A percentile compares a stretch with the other conserved stretches of the same genome.
Evolutionary conservation across 1,284 basidiomycete genomes (phyloP).

Genomic region (Ceratorhiza oryzae-sativae): DNA sequence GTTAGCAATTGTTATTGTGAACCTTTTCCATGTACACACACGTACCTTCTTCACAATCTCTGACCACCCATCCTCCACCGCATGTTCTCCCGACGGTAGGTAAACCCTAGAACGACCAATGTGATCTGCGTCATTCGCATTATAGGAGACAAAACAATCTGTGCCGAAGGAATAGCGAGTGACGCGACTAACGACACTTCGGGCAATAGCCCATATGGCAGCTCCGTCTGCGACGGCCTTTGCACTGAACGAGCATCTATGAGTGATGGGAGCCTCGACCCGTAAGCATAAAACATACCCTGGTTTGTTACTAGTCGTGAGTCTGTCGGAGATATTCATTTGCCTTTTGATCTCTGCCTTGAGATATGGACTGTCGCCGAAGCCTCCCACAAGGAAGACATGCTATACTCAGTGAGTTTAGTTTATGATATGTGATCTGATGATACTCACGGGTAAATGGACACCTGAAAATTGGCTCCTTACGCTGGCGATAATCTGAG

Average conservation of each 20-base stretch:
- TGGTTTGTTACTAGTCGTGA: not conserved
- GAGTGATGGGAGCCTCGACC: not conserved
- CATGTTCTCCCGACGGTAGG: not conserved
- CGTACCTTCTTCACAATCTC: slow-evolving; percentile 13
- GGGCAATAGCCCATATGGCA: not conserved
- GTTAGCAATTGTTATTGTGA: not conserved
- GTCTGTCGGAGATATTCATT: not conserved
- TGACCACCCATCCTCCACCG: not conserved
- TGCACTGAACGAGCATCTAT: not conserved
- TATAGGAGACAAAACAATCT: not conserved
- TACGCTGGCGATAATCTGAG: not conserved
- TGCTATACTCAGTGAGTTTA: not conserved
- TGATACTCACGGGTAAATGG: not conserved
- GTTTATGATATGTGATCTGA: not conserved
- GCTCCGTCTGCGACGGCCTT: slow-evolving; percentile 28
- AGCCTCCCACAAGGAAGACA: slow-evolving; percentile 27
- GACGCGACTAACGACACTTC: not conserved
- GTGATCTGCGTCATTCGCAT: not conserved
- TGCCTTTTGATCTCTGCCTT: not conserved
- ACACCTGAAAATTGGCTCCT: not conserved
- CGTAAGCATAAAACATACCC: not conserved
- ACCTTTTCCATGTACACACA: not conserved
- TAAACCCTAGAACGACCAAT: not conserved
- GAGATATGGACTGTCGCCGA: slow-evolving; percentile 30
- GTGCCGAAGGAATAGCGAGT: not conserved